These are phyloP conservation scores for Coccomyxa subellipsoidea DNA, from an alignment of 163 green algal genomes.

Conservation along the genomic window DNA sequence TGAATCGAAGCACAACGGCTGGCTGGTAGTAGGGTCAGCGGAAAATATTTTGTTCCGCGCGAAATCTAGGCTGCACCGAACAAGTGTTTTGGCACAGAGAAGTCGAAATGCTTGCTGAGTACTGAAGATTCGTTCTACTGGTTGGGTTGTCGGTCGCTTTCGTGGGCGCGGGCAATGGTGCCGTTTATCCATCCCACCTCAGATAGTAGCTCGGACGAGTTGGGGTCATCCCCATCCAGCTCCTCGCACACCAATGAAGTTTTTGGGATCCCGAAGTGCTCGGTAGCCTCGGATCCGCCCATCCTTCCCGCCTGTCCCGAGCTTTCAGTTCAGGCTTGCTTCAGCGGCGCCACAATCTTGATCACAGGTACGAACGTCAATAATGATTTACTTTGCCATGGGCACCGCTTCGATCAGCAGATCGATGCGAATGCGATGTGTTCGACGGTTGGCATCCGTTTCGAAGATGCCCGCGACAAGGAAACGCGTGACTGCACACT, in stretches of 20 bases:
- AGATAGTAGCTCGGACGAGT: constrained; percentile 1
- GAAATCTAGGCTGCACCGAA: background rate
- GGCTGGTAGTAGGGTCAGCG: no score
- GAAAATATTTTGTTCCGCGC: no score
- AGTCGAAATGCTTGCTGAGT: background rate
- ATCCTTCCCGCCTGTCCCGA: background rate
- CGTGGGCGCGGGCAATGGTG: background rate
- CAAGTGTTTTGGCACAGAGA: background rate
- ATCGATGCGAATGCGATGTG: no score
- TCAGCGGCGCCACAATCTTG: constrained; percentile 1
- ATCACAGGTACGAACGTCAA: constrained; percentile 9
- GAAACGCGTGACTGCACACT: background rate
- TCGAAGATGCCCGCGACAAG: background rate
- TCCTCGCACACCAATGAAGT: background rate
- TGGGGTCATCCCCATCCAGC: background rate
- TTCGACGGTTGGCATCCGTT: no score
- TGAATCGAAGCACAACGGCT: no score
- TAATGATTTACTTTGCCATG: no score
- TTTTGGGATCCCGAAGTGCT: background rate
- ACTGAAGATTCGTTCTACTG: background rate
- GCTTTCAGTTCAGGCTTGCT: background rate
- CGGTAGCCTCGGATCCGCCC: background rate
- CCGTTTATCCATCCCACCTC: background rate
- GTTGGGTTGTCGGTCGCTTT: background rate
- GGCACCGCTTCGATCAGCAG: no score